phyloP scores from a whole-genome alignment of 108 stramenopile genomes.

The Skeletonema potamos region DNA sequence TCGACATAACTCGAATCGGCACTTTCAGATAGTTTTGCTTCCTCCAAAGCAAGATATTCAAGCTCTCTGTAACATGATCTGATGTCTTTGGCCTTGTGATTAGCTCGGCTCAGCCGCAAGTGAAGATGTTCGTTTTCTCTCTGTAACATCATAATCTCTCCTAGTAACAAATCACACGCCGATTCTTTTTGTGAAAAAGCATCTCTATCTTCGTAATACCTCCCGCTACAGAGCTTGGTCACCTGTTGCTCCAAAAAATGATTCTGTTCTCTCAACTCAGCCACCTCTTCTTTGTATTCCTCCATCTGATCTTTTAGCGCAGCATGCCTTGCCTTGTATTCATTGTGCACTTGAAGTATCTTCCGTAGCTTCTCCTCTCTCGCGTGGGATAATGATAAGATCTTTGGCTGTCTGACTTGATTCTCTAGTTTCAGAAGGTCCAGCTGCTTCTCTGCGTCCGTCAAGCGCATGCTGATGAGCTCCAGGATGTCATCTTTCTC shows the following conservation, averaged over 20 bases:
- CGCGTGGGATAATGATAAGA: no score
- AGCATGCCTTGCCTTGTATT: constrained; percentile 27
- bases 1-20: not conserved
- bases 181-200: not conserved
- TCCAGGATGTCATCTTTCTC: not conserved
- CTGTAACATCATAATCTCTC: not conserved
- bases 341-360: constrained; percentile 21
- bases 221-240: not conserved
- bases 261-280: constrained; percentile 31
- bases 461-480: constrained; percentile 12
- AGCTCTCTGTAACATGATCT: not conserved
- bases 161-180: not conserved
- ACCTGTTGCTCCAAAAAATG: constrained; percentile 33
- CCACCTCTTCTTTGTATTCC: constrained; percentile 14
- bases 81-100: not conserved
- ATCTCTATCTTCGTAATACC: not conserved
- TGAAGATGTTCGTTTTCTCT: not conserved
- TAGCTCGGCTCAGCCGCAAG: constrained; percentile 9
- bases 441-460: constrained; percentile 31
- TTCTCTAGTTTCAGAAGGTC: constrained; percentile 1
- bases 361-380: constrained; percentile 22
- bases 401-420: not conserved
- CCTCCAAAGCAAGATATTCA: not conserved
- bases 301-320: constrained; percentile 17
- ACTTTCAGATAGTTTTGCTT: not conserved